These are phyloP conservation scores for Albugo laibachii DNA, from an alignment of 352 stramenopile genomes.

Conservation along the genomic window DNA sequence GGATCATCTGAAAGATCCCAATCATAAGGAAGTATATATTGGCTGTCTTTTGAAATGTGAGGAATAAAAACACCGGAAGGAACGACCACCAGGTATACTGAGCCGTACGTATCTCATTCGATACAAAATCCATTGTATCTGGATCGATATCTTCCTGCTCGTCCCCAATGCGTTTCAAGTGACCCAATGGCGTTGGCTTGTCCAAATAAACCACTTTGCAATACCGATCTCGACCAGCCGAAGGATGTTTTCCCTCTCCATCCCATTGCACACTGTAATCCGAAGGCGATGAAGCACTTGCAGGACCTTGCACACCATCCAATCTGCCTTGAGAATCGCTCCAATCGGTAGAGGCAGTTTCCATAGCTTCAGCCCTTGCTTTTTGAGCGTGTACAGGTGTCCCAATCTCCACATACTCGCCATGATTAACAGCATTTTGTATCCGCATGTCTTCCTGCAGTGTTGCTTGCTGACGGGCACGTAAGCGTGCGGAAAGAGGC, in stretches of 20 bases:
- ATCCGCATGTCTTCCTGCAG: conserved; percentile 21
- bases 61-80: conserved; percentile 66
- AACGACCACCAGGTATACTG: conserved; percentile 83
- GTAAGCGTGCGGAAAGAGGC: conserved; percentile 29
- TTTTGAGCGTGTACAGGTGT: not conserved
- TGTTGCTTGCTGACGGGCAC: conserved; percentile 7
- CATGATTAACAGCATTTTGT: conserved; percentile 12
- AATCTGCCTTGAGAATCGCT: not conserved
- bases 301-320: not conserved
- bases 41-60: conserved; percentile 76
- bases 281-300: too few species aligned
- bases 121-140: conserved; percentile 24
- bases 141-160: conserved; percentile 3
- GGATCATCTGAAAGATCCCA: conserved; percentile 78
- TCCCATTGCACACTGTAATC: too few species aligned
- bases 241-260: too few species aligned
- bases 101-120: conserved; percentile 69
- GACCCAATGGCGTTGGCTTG: too few species aligned
- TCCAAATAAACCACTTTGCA: too few species aligned
- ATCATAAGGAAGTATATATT: conserved; percentile 81
- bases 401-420: not conserved
- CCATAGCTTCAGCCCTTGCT: not conserved
- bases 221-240: too few species aligned
- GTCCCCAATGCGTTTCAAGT: not conserved
- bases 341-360: not conserved